phyloP scores from a whole-genome alignment of 495 filamentous ascomycete species.

The Penicillium cinerascens region DNA sequence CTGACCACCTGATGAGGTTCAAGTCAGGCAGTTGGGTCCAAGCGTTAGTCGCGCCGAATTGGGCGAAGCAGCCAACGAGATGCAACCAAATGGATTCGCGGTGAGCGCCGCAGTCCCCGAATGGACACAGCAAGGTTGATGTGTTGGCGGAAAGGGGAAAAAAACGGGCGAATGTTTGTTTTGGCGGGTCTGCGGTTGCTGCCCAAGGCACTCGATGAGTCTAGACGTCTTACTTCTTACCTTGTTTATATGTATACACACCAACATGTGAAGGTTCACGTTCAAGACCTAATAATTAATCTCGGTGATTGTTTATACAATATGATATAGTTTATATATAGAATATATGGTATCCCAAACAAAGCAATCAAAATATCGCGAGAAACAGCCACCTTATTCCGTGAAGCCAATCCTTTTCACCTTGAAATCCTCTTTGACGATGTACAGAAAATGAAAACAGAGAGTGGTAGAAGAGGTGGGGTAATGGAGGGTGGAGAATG shows the following conservation, averaged over 20 bases:
- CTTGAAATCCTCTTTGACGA: conserved; percentile 12
- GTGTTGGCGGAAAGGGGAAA: conserved; percentile 18
- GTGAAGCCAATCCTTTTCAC: conserved; percentile 10
- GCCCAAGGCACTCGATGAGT: conserved; percentile 24
- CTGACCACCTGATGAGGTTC: conserved; percentile 31
- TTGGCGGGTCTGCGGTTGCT: conserved; percentile 22
- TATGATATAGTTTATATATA: conserved; percentile 7
- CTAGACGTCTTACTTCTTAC: background rate
- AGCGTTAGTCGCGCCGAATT: conserved; percentile 20
- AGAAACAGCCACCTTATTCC: conserved; percentile 3
- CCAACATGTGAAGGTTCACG: conserved; percentile 13
- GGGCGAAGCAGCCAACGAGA: conserved; percentile 18
- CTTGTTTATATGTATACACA: background rate
- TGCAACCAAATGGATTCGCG: conserved; percentile 1
- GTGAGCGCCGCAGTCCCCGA: conserved; percentile 12
- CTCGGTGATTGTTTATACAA: background rate
- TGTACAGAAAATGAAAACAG: conserved; percentile 9
- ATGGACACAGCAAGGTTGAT: conserved; percentile 9
- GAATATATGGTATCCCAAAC: conserved; percentile 16
- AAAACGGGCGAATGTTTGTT: conserved; percentile 24
- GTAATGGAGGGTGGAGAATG: background rate
- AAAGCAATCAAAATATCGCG: conserved; percentile 1
- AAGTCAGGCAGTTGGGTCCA: conserved; percentile 29
- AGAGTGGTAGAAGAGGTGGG: conserved; percentile 1
- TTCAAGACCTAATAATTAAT: background rate